Evolutionary conservation across 176 grass and related monocot genomes (phyloP).

Genomic region (Tillandsia fasciculata): DNA sequence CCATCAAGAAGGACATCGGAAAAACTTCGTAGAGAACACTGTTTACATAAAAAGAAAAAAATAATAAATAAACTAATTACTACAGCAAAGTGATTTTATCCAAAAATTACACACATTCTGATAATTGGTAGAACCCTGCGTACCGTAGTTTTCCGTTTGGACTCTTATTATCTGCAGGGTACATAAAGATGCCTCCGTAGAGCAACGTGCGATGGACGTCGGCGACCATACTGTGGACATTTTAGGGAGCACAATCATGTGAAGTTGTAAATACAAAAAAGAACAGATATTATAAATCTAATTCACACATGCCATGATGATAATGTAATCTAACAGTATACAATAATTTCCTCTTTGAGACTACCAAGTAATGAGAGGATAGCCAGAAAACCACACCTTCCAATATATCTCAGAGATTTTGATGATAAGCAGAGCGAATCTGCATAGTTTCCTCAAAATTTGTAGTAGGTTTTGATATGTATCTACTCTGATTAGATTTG

Average conservation of each 20-base stretch:
- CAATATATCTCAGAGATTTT: no score
- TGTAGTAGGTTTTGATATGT: no score
- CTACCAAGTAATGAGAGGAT: no score
- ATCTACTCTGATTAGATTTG: no score
- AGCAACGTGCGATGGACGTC: constrained; percentile 93
- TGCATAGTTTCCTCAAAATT: no score
- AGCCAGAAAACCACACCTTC: no score
- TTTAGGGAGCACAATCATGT: background rate
- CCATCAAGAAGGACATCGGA: constrained; percentile 97
- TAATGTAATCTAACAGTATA: no score
- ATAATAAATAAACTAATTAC: background rate
- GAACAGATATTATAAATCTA: no score
- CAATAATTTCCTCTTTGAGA: no score
- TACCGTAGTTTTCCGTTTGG: constrained; percentile 71
- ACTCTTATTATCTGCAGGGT: constrained; percentile 33
- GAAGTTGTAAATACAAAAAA: background rate
- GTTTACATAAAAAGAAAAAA: background rate
- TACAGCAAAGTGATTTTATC: background rate
- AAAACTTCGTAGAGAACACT: constrained; percentile 99
- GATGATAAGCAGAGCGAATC: no score
- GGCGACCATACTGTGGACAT: constrained; percentile 87
- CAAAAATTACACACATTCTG: background rate
- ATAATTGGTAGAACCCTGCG: background rate
- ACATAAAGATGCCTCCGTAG: constrained; percentile 93
- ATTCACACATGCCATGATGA: no score